Evolutionary conservation across 805 yeast genomes (phyloP), one percentile per base, ranked within the genome.

Genomic region (Candida endomychidarum): DNA sequence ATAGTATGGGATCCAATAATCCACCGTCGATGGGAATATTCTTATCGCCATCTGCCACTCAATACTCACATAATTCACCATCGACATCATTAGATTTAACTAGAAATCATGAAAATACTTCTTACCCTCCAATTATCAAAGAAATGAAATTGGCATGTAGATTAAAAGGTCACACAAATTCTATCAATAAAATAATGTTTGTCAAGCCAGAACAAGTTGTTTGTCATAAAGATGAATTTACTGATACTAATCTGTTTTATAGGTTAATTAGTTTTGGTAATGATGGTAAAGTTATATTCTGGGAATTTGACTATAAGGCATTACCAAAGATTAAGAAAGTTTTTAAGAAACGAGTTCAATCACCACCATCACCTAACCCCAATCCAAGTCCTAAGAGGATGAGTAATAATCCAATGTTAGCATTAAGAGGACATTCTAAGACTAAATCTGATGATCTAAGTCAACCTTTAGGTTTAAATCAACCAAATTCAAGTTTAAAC

Each of bases 261-360:
- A 61, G 61, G 40, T 43, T 68, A 28, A 49, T 66, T 2, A 61
- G 69, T 35, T 58, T 67, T 47, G 74, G 73, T 1, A 51, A 47
- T 40, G 74, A 69, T 44, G 72, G 70, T 1, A 61, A 63, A 38
- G 54, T 66, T 5, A 54, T 66, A n/a, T 43, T 67, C 11, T 69
- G 74, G 74, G 74, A 69, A 39, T 67, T 69, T 51, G 72, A 69
- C 43, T 62, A 62, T 43, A 65, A 63, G 41, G 70, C 72, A 3
- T 53, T 69, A 18, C 67, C 71, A 4, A 60, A 61, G 37, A 54
- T 65, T 5, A 67, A 66, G 35, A 51, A 50, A 32, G 28, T 25
- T 3, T 5, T 18, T 3, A 18, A 22, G 23, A 33, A 41, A 22
- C 19, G 34, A 31, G 32, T 24, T 3, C 12, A 16, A 9, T 18